Evolutionary conservation across 148 eudicot genomes (phyloP).

Genomic region (Vaccinium myrtillus): DNA sequence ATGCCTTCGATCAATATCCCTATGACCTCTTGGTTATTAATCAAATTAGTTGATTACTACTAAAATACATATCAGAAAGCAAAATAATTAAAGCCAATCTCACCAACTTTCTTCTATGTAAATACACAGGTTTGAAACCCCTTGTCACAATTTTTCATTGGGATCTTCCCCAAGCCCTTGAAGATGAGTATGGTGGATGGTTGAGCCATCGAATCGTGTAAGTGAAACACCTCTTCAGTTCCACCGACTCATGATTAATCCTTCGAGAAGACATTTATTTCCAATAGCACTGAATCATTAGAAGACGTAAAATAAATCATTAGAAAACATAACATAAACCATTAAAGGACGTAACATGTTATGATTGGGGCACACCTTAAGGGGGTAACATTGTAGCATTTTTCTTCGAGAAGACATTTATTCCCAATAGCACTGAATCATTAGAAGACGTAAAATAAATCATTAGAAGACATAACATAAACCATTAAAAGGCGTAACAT

Average conservation of each 20-base stretch:
- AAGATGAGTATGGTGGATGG: constrained; percentile 11
- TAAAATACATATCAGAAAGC: neutral
- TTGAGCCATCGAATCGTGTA: constrained; percentile 17
- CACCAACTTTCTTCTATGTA: neutral
- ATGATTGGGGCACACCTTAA: too few relatives aligned
- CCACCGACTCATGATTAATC: neutral
- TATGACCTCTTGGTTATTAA: neutral
- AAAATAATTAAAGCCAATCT: neutral
- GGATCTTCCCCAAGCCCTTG: constrained; percentile 23
- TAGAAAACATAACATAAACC: neutral
- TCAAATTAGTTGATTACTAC: neutral
- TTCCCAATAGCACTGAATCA: neutral
- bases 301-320: neutral
- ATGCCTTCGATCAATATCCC: neutral
- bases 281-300: neutral
- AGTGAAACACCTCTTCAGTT: neutral
- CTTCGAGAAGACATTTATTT: neutral
- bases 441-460: neutral
- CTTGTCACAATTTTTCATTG: constrained; percentile 16
- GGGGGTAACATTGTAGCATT: too few relatives aligned
- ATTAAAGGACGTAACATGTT: too few relatives aligned
- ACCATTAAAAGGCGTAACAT: too few relatives aligned
- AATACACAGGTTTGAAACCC: constrained; percentile 1
- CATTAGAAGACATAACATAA: neutral
- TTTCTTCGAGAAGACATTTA: neutral